Conservation (phyloP, 495 filamentous ascomycete genomes). For the Articulospora tetracladia region DNA sequence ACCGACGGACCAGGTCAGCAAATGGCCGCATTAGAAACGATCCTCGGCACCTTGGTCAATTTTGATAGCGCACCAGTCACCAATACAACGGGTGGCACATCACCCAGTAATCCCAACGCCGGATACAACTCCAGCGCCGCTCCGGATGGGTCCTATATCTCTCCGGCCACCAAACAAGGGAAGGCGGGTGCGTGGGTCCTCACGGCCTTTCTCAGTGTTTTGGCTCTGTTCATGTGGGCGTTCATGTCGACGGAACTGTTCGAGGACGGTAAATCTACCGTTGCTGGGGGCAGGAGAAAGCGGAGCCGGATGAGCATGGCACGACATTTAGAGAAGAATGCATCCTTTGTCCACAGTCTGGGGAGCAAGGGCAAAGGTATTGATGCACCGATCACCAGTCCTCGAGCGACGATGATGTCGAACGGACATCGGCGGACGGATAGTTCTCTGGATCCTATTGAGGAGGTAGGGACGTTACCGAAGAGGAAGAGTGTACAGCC, state of each 20-base stretch:
- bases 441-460: not conserved
- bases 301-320: not conserved
- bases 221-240: not conserved
- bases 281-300: not conserved
- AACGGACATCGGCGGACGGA: not conserved
- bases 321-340: not conserved
- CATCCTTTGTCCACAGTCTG: not conserved
- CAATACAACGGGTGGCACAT: conserved; percentile 64
- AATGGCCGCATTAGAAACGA: conserved; percentile 65
- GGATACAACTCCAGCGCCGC: conserved; percentile 36
- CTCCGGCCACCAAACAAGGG: conserved; percentile 44
- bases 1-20: conserved; percentile 59
- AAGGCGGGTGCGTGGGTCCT: conserved; percentile 58
- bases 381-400: not conserved
- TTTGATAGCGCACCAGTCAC: conserved; percentile 50
- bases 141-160: conserved; percentile 15
- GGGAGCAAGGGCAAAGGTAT: not conserved
- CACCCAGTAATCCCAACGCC: conserved; percentile 63
- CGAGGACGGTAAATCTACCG: conserved; percentile 1
- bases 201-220: conserved; percentile 36
- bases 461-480: not conserved
- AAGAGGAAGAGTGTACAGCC: too few relatives aligned
- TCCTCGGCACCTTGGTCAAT: conserved; percentile 50
- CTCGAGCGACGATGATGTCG: not conserved
- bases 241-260: conserved; percentile 12